Base-by-base conservation (phyloP, 257 asterid species). In the Nicotiana undulata region DNA sequence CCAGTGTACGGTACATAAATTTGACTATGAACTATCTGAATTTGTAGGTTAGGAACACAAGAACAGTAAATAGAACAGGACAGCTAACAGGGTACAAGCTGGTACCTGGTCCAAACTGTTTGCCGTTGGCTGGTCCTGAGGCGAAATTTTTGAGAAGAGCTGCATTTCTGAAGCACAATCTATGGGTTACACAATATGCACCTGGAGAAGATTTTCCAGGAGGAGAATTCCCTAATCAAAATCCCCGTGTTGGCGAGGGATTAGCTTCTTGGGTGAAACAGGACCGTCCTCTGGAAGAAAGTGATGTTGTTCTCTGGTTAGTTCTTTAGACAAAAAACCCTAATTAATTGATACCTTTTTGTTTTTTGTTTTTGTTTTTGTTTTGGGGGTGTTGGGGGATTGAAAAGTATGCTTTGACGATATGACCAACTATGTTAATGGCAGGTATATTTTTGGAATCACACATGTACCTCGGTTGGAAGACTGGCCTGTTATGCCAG, bases 401-500 rank as follows among this genome's bases (percentile, higher is more conserved):
- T 72, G 61, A 24, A 22, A 72, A 74, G 20, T 70, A 5, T 70
- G 44, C 59, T 12, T 70, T 70, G 77, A 49, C 7, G 17, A 49
- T 74, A 24, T 74, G 40, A 74, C 51, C 24, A 10, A 16, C 40
- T 22, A 13, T 76, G 49, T 84, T 82, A 52, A 56, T 17, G 79
- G 84, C 66, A 93, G 98, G 99, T 95, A 95, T 79, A 90, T 93
- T 22, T 95, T 95, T 68, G 99, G 99, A 82, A 91, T 95, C 86
- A 95, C 99, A 2, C 99, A 93, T 81, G 99, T 93, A 77, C 98
- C 99, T 74, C 91, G 99, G 34, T 77, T 93, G 87, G 99, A 95
- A 85, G 99, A 95, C 89, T 95, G 97, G 98, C 99, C 99, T 46
- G 97, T 95, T 72, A 95, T 95, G 99, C 99, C 98, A 0, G 99